Evolutionary conservation across 2,329 filamentous ascomycete species (phyloP).

Genomic region (Hypocrella siamensis): DNA sequence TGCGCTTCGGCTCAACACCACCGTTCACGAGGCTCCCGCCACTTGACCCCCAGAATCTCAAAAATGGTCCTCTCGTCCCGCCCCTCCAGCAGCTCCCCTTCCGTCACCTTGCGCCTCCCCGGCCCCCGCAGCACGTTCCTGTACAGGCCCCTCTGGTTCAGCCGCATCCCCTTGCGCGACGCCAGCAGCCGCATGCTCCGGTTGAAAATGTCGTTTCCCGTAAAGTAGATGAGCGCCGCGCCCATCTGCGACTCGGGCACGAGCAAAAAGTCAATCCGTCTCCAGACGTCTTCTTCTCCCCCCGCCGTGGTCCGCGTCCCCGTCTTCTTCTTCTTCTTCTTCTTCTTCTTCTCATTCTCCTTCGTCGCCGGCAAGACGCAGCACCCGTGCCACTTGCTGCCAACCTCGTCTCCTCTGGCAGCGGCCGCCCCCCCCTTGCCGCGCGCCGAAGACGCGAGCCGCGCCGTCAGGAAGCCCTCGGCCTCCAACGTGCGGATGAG

Average conservation of each 20-base stretch:
- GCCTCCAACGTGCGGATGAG: conserved; percentile 48
- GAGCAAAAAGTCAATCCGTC: conserved; percentile 70
- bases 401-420: too few relatives aligned
- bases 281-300: conserved; percentile 40
- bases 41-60: conserved; percentile 66
- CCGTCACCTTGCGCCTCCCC: conserved; percentile 42
- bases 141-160: conserved; percentile 76
- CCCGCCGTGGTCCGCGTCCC: conserved; percentile 8
- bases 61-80: conserved; percentile 68
- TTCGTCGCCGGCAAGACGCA: conserved; percentile 45
- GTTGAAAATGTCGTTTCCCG: conserved; percentile 91
- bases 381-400: conserved; percentile 81
- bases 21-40: conserved; percentile 61
- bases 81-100: conserved; percentile 59
- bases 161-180: conserved; percentile 61
- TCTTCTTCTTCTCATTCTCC: conserved; percentile 5
- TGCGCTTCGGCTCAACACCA: conserved; percentile 53
- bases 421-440: conserved; percentile 17
- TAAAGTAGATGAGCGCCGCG: conserved; percentile 86
- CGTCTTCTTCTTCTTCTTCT: neutral
- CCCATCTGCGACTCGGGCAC: conserved; percentile 69
- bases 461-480: conserved; percentile 51
- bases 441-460: conserved; percentile 40
- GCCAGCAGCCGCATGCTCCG: conserved; percentile 69
- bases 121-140: conserved; percentile 48